A percentile compares a stretch with the other conserved stretches of the same genome.
phyloP scores from a whole-genome alignment of 1,284 basidiomycete genomes.

The Stereum hirsutum region DNA sequence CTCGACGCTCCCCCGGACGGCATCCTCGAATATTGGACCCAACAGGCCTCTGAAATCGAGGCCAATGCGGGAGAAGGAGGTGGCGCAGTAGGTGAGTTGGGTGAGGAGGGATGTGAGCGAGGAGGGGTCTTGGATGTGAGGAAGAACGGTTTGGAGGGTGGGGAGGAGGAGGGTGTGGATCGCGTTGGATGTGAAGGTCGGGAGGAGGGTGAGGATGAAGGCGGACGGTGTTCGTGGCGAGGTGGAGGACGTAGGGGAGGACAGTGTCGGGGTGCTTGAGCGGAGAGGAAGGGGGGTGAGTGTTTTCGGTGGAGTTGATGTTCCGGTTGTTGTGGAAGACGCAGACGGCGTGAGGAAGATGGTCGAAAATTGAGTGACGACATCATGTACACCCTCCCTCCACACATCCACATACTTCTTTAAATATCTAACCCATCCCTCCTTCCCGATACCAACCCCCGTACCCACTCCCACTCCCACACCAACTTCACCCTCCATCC shows the following conservation, averaged over 20 bases:
- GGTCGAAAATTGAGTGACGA: constrained; percentile 81
- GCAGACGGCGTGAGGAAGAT: constrained; percentile 68
- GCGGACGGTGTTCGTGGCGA: constrained; percentile 6
- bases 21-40: constrained; percentile 52
- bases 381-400: constrained; percentile 88
- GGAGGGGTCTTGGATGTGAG: constrained; percentile 46
- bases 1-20: constrained; percentile 37
- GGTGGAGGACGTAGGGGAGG: constrained; percentile 11
- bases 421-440: constrained; percentile 71
- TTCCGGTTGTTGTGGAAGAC: no score
- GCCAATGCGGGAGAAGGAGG: constrained; percentile 89
- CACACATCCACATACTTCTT: constrained; percentile 87
- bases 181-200: constrained; percentile 33
- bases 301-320: no score
- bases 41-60: constrained; percentile 72
- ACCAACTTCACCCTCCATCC: constrained; percentile 27
- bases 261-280: constrained; percentile 23
- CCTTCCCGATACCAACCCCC: constrained; percentile 40
- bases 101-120: constrained; percentile 80
- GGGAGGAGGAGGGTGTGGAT: constrained; percentile 52
- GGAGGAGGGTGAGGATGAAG: constrained; percentile 27
- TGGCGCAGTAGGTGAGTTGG: constrained; percentile 86
- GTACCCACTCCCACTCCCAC: constrained; percentile 24
- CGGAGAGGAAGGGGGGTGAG: no score
- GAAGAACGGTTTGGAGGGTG: constrained; percentile 40